phyloP scores from a whole-genome alignment of 305 asterid genomes.

The Solanum hybrid region DNA sequence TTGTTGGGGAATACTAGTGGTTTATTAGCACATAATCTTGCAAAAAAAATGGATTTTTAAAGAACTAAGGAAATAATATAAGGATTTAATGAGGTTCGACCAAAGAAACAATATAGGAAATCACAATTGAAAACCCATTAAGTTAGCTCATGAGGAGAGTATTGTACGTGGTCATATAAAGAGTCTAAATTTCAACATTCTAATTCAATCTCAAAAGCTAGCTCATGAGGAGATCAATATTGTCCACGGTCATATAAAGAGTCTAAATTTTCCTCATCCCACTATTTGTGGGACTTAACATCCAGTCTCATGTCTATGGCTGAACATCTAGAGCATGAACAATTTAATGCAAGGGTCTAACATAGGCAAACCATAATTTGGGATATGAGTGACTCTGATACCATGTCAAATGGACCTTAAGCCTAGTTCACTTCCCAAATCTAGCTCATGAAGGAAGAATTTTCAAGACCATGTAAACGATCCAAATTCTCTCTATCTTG shows the following conservation, averaged over 20 bases:
- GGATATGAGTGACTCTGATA: neutral
- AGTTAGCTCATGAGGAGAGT: neutral
- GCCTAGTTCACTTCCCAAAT: neutral
- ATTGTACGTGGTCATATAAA: neutral
- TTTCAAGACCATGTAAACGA: neutral
- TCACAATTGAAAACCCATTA: neutral
- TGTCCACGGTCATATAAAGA: neutral
- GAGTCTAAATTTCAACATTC: neutral
- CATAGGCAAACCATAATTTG: neutral
- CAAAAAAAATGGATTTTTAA: neutral
- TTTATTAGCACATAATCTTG: neutral
- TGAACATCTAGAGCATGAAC: neutral
- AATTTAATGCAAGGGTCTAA: neutral
- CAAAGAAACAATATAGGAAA: neutral
- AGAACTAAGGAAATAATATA: neutral
- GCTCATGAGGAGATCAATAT: neutral
- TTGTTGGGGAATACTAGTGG: neutral
- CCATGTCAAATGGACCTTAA: neutral
- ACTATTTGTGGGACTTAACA: neutral
- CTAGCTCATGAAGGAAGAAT: neutral
- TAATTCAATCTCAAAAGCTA: neutral
- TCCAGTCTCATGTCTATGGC: neutral
- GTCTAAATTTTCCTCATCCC: neutral
- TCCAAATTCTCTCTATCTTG: neutral
- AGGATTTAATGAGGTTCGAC: neutral